These are phyloP conservation scores for Fusarium domesticum DNA, from an alignment of 2,329 filamentous ascomycete species.

Conservation along the genomic window DNA sequence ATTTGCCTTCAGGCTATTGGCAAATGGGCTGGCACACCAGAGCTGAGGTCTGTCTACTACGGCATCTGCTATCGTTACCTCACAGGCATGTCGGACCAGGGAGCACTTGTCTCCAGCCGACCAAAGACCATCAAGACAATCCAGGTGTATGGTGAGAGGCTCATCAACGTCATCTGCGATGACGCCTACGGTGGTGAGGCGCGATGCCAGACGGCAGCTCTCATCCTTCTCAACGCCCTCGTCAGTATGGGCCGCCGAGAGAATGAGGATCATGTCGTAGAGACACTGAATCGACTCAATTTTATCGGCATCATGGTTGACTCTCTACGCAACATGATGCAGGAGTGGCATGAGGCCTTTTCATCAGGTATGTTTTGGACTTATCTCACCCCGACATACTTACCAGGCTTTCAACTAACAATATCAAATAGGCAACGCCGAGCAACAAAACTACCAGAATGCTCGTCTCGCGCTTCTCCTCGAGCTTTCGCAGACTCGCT, in stretches of 20 bases:
- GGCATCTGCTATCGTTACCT: conserved; percentile 88
- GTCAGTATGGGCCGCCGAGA: conserved; percentile 71
- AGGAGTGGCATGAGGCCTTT: conserved; percentile 63
- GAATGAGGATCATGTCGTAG: conserved; percentile 70
- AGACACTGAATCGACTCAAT: conserved; percentile 79
- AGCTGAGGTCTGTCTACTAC: conserved; percentile 82
- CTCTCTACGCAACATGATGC: conserved; percentile 72
- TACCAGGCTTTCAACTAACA: conserved; percentile 12
- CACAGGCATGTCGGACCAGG: conserved; percentile 60
- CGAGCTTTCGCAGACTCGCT: conserved; percentile 76
- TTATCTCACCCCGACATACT: neutral
- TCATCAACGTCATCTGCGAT: conserved; percentile 86
- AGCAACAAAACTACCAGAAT: conserved; percentile 54
- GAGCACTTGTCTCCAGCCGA: conserved; percentile 46
- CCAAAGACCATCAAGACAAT: conserved; percentile 71
- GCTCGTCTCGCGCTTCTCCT: conserved; percentile 80
- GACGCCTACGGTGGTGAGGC: conserved; percentile 85
- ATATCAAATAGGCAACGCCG: conserved; percentile 35
- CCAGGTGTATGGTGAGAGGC: conserved; percentile 64
- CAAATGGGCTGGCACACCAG: conserved; percentile 65
- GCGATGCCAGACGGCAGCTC: conserved; percentile 76
- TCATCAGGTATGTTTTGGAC: conserved; percentile 50
- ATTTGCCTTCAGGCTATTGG: conserved; percentile 77
- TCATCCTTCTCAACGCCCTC: conserved; percentile 78
- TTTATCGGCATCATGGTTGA: conserved; percentile 90